Percentiles rank a stretch among this genome's conserved stretches.
phyloP scores from a whole-genome alignment of 352 stramenopile species.

The Pythium brachiatum region DNA sequence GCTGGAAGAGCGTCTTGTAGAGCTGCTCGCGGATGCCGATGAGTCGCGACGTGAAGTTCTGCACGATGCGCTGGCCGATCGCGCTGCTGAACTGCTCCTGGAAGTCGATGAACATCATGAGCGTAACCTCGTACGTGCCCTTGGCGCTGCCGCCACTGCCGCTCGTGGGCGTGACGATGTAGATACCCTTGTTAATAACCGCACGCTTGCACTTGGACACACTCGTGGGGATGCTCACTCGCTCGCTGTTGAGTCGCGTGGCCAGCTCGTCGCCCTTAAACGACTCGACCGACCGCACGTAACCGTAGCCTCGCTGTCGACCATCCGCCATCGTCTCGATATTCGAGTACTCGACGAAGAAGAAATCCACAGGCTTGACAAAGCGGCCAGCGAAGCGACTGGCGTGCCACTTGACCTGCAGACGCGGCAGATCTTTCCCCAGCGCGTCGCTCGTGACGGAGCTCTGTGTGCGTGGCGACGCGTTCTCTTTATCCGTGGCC shows the following conservation, averaged over 20 bases:
- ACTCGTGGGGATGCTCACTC: constrained; percentile 63
- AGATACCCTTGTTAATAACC: constrained; percentile 81
- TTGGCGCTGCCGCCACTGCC: constrained; percentile 28
- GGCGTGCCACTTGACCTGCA: constrained; percentile 86
- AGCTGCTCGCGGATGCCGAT: constrained; percentile 78
- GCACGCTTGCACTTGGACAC: constrained; percentile 86
- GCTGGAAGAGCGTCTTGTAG: constrained; percentile 81
- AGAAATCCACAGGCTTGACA: constrained; percentile 83
- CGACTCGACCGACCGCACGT: constrained; percentile 76
- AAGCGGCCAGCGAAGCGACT: constrained; percentile 79
- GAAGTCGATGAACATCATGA: constrained; percentile 87
- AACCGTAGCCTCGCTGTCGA: constrained; percentile 66
- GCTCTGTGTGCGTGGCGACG: constrained; percentile 35
- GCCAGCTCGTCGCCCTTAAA: constrained; percentile 81
- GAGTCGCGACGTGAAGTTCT: constrained; percentile 77
- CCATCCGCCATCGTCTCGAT: constrained; percentile 67
- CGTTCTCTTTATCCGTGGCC: constrained; percentile 16
- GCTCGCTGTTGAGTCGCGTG: constrained; percentile 57
- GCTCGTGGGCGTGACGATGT: constrained; percentile 47
- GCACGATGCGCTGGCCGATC: constrained; percentile 65
- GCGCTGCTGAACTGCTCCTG: constrained; percentile 69
- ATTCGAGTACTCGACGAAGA: constrained; percentile 87
- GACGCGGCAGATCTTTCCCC: constrained; percentile 50
- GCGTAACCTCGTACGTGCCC: constrained; percentile 70
- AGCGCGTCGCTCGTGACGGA: constrained; percentile 43